Percentiles rank a stretch among this genome's conserved stretches.
Evolutionary conservation across 2,329 filamentous ascomycete genomes (phyloP).

Genomic region (Trichoderma harzianum): DNA sequence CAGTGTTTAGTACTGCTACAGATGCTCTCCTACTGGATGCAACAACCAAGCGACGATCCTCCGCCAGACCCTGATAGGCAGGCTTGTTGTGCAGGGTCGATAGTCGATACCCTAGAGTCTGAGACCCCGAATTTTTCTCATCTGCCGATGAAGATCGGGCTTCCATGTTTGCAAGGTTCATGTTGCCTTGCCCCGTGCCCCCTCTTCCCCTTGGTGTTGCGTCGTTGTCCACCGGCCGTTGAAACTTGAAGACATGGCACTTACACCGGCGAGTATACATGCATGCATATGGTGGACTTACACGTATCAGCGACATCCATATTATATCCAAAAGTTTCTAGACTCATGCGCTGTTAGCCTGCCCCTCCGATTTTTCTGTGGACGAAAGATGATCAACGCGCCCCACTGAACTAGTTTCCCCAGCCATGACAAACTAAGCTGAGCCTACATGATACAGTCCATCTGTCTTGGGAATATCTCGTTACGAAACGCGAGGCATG

Average conservation of each 20-base stretch:
- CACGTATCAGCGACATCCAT: background rate
- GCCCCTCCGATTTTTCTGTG: background rate
- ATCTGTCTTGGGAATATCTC: background rate
- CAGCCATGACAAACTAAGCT: background rate
- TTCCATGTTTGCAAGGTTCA: background rate
- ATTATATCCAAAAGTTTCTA: slow-evolving; percentile 4
- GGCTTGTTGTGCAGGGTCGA: background rate
- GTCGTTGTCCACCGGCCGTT: background rate
- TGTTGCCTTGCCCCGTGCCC: background rate
- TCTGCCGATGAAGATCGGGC: slow-evolving; percentile 14
- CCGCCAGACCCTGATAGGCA: slow-evolving; percentile 3
- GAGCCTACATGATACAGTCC: background rate
- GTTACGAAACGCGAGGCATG: background rate
- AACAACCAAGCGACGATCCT: slow-evolving; percentile 6
- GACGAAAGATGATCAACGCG: slow-evolving; percentile 9
- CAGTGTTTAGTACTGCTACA: background rate
- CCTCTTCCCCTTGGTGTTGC: background rate
- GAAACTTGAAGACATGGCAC: background rate
- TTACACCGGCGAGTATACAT: background rate
- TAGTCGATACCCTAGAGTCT: background rate
- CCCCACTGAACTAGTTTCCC: slow-evolving; percentile 7
- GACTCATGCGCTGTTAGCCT: slow-evolving; percentile 2
- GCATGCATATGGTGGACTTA: background rate
- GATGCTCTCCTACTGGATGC: background rate
- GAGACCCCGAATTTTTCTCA: slow-evolving; percentile 7